Conservation (phyloP, 148 eudicot species). For the Arbutus unedo region DNA sequence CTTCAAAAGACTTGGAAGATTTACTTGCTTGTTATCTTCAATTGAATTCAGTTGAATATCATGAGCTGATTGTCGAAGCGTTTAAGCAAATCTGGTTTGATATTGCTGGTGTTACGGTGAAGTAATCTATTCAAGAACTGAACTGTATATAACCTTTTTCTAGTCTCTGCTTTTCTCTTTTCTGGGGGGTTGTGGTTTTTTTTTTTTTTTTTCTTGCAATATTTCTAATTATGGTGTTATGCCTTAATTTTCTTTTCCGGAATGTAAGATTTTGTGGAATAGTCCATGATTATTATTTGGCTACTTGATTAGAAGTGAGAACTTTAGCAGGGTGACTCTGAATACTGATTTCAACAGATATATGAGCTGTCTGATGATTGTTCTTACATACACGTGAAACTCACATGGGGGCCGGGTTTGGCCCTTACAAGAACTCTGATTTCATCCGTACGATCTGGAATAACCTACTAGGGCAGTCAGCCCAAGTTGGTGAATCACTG, state of each 20-base stretch:
- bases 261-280: neutral
- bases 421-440: too few species aligned
- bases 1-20: conserved; percentile 77
- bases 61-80: conserved; percentile 69
- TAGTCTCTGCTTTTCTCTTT: neutral
- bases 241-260: neutral
- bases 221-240: neutral
- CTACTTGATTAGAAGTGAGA: too few species aligned
- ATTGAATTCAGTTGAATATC: conserved; percentile 77
- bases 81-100: conserved; percentile 92
- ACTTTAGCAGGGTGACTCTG: too few species aligned
- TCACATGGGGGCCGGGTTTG: too few species aligned
- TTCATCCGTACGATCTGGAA: too few species aligned
- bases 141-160: neutral
- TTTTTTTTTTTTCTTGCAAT: neutral
- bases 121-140: neutral
- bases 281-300: neutral
- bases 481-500: too few species aligned
- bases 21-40: conserved; percentile 74
- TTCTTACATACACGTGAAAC: too few species aligned
- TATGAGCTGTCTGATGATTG: too few species aligned
- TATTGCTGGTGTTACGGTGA: conserved; percentile 25
- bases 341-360: too few species aligned
- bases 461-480: too few species aligned
- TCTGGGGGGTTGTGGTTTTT: neutral